Base-by-base conservation (phyloP, 2,329 filamentous ascomycete species). In the Epichloe gansuensis region DNA sequence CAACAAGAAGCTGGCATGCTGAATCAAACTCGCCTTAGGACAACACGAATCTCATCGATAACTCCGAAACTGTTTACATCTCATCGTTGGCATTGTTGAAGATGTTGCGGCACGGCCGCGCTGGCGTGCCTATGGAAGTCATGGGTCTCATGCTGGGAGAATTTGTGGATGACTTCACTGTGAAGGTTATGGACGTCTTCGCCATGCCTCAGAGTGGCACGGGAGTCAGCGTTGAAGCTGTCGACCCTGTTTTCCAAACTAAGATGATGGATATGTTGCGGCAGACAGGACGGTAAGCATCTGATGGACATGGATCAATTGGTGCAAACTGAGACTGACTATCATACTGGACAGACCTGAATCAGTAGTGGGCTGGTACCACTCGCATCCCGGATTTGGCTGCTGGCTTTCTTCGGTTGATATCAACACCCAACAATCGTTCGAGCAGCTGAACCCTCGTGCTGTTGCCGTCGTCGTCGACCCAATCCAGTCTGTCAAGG, bases 251-350 rank as follows among this genome's bases (percentile, higher is more conserved):
- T 36, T 98, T 98, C 71, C 93, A 98, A 74, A 96, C 89, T 64
- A 98, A 96, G 78, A 98, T 98, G 93, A 98, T 98, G 93, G 93
- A 98, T 68, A 97, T 98, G 93, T 76, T 98, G 67, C 80, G 87
- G 64, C 93, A 98, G 76, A 98, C 93, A 53, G 93, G 93, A 72
- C 81, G 93, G 89, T 94, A 75, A 62, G 80, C 21, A 11, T 57
- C 39, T 52, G 51, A 42, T 48, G 52, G 53, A 46, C 44, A 52
- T 39, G 44, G 41, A 51, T 40, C 17, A 34, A 15, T 12, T 6
- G 27, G 27, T 21, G n/a, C 41, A 36, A 4, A 3, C 13, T 6
- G 49, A 39, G 41, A n/a, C 49, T 50, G 17, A 50, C 25, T 4
- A 31, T 45, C 15, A 27, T 3, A 13, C 8, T 17, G 5, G 2